phyloP scores from a whole-genome alignment of 495 filamentous ascomycete genomes.

The Haplographium delicatum region DNA sequence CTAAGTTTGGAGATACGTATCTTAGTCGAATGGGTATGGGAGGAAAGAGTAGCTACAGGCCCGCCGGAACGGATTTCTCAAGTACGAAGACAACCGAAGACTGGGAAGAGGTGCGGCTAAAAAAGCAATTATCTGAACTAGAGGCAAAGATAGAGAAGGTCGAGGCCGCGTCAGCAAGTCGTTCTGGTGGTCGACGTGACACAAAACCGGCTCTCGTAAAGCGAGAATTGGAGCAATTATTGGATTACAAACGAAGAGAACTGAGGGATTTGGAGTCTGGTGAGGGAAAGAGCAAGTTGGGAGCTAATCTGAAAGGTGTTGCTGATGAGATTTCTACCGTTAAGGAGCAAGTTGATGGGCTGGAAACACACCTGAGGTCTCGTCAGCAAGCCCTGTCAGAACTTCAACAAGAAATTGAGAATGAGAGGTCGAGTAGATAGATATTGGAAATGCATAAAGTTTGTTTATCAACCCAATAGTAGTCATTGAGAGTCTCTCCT shows the following conservation, averaged over 20 bases:
- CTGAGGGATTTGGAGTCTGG: slow-evolving; percentile 72
- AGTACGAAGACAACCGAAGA: slow-evolving; percentile 60
- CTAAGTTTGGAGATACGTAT: slow-evolving; percentile 96
- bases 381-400: slow-evolving; percentile 55
- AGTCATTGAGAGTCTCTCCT: no score
- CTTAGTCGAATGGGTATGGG: slow-evolving; percentile 82
- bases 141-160: slow-evolving; percentile 77
- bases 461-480: no score
- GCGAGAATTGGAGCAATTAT: slow-evolving; percentile 82
- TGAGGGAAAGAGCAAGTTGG: slow-evolving; percentile 56
- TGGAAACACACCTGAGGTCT: slow-evolving; percentile 59
- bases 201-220: slow-evolving; percentile 81
- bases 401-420: slow-evolving; percentile 54
- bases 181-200: slow-evolving; percentile 50
- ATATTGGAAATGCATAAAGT: slow-evolving; percentile 2
- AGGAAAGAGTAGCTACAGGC: slow-evolving; percentile 63
- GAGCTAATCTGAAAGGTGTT: slow-evolving; percentile 55
- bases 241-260: slow-evolving; percentile 71
- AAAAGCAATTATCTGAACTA: slow-evolving; percentile 83
- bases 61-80: slow-evolving; percentile 77
- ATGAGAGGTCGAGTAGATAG: slow-evolving; percentile 48
- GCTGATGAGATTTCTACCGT: slow-evolving; percentile 67
- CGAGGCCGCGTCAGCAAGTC: slow-evolving; percentile 57
- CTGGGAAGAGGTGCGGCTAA: slow-evolving; percentile 95
- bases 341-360: slow-evolving; percentile 66